phyloP scores from a whole-genome alignment of 108 stramenopile species.

The Nannochloropsis gaditana region DNA sequence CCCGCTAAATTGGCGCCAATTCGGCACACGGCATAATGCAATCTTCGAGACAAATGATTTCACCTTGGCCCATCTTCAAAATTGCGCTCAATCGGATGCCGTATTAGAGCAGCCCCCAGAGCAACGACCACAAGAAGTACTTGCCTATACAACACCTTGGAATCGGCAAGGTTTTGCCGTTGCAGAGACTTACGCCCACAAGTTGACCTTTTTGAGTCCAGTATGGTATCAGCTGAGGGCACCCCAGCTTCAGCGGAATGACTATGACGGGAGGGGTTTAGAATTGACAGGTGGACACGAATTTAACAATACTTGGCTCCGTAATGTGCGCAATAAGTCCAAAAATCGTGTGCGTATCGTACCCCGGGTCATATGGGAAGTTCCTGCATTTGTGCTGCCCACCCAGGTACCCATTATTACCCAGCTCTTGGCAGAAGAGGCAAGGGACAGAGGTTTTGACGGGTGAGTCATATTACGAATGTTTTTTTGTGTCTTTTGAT shows the following conservation, averaged over 20 bases:
- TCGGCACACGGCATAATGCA: background rate
- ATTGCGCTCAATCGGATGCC: background rate
- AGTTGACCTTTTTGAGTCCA: background rate
- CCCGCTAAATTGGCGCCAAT: too few species aligned
- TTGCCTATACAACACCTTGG: background rate
- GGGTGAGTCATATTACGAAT: background rate
- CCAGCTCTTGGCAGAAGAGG: background rate
- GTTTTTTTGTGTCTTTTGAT: too few species aligned
- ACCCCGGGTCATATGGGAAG: conserved; percentile 3
- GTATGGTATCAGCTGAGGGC: background rate
- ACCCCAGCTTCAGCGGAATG: background rate
- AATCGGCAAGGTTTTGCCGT: background rate
- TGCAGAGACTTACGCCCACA: background rate
- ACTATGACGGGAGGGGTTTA: background rate
- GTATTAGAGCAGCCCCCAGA: background rate
- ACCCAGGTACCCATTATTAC: background rate
- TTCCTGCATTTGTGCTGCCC: background rate
- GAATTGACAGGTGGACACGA: conserved; percentile 13
- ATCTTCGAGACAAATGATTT: background rate
- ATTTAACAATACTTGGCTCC: background rate
- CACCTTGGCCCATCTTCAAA: background rate
- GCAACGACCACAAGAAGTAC: background rate
- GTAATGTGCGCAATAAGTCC: background rate
- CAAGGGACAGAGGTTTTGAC: background rate
- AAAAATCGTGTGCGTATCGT: background rate